Base-by-base conservation (phyloP, 495 filamentous ascomycete genomes). In the Penicillium dipodomyicola region DNA sequence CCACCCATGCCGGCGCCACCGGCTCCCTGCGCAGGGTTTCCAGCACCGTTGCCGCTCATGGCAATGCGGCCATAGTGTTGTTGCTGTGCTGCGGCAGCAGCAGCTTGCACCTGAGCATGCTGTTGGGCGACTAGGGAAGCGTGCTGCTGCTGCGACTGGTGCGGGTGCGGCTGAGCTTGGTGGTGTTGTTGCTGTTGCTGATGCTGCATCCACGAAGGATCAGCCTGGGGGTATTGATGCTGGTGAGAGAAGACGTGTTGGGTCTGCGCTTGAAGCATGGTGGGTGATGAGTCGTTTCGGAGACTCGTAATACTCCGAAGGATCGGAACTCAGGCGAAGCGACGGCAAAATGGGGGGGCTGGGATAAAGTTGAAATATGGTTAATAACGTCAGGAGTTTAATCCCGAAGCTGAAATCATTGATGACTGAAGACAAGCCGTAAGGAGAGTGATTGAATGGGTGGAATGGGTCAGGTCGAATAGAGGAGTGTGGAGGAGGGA, bases 61-160 rank as follows among this genome's bases (percentile, higher is more conserved):
- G 86, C 83, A 41, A 94, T 80, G 48, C 89, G 86, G 65, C 83
- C 88, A 73, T 92, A 92, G 67, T 90, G 87, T 73, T 91, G 87
- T 69, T 91, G 87, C 59, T 89, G 87, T 44, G 82, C 84, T 20
- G 82, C 85, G 30, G 81, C 80, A 11, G 85, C 84, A 22, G 84
- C 84, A 20, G 81, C 81, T 64, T 84, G 80, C 33, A 79, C 80
- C 61, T 84, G 83, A 50, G 80, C 80, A 72, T 83, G 80, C 54
- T 82, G 80, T 57, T 81, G 78, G 57, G 77, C 76, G 64, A 75
- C 76, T 49, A 77, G 57, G 58, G 74, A 75, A 58, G 72, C 70
- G 59, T 77, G 76, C 67, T 77, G 74, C 58, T 76, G 75, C 54
- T 79, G 78, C 44, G 65, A 54, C 56, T 80, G 77, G 60, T 77